A percentile compares a stretch with the other conserved stretches of the same genome.
phyloP scores from a whole-genome alignment of 208 protist species.

The Crithidia sp. region DNA sequence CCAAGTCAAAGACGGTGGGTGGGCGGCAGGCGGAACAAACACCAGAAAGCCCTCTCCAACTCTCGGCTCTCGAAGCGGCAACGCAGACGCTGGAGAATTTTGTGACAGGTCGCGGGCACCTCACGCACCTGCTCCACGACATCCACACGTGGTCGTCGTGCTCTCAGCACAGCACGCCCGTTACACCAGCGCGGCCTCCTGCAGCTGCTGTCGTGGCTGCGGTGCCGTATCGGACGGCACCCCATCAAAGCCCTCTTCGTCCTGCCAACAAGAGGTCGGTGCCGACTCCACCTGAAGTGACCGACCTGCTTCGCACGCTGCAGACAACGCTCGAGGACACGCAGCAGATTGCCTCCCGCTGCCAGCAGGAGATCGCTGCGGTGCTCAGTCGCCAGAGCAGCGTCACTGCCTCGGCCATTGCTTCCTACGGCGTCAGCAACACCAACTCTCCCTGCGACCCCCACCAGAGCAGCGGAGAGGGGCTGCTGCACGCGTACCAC shows the following conservation, averaged over 20 bases:
- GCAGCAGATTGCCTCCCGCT: constrained; percentile 4
- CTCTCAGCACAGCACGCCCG: no score
- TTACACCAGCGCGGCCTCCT: no score
- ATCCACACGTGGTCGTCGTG: background rate
- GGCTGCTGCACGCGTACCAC: background rate
- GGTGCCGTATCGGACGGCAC: no score
- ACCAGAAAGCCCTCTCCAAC: background rate
- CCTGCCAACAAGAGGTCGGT: background rate
- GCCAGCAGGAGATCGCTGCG: constrained; percentile 2
- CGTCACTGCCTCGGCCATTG: background rate
- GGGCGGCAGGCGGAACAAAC: background rate
- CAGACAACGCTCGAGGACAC: constrained; percentile 19
- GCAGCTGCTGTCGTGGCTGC: no score
- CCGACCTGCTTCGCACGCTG: constrained; percentile 1
- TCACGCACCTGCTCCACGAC: background rate
- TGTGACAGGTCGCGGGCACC: background rate
- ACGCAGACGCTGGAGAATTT: constrained; percentile 1
- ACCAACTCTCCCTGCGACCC: constrained; percentile 11
- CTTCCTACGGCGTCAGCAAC: constrained; percentile 18
- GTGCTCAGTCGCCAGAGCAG: background rate
- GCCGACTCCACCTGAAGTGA: background rate
- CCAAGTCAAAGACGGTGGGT: background rate
- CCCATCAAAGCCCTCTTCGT: background rate
- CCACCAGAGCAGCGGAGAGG: background rate
- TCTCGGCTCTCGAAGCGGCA: background rate